Evolutionary conservation across 768 basidiomycete species (phyloP), one percentile per base, ranked within the genome.

Genomic region (Clathrus columnatus): DNA sequence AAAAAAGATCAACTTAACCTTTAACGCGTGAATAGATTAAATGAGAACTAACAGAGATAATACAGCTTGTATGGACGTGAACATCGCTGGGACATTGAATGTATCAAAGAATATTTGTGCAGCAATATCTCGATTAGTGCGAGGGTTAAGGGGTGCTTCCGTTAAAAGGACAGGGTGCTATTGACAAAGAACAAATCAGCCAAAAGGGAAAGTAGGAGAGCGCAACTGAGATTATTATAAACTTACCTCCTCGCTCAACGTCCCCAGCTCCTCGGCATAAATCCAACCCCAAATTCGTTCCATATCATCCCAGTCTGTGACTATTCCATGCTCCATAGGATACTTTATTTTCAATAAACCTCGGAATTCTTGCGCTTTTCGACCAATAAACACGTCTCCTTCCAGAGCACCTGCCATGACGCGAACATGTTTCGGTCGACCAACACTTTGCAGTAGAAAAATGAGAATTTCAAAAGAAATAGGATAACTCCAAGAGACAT

Each of bases 241-340:
- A 62, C 75, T 57, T 59, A 95, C 95, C 83, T 98, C 95, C 75
- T 98, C 96, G 66, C 91, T 94, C 62, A 97, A 73, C 4, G 94
- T 96, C 20, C 91, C 89, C 45, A 98, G 75, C 66, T 96, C 95
- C 67, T 98, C 93, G 20, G 89, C 85, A 67, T 97, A 99, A 47
- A 98, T 88, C 86, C 91, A 94, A 61, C 80, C 87, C 96, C 96
- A 99, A 78, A 99, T 97, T 58, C 90, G 83, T 69, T 99, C 96
- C 96, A 99, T 99, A 67, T 99, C 96, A 67, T 99, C 96, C 95
- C 96, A 99, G 73, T 99, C 91, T 32, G 90, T 95, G 7, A 99
- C 96, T 57, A 99, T 93, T 11, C 96, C 96, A 69, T 98, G 96
- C 68, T 95, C 91, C 85, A 99, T 97, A 24, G 96, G 96, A 67